Evolutionary conservation across 2,329 filamentous ascomycete species (phyloP).

Genomic region (Albifimbria verrucaria): DNA sequence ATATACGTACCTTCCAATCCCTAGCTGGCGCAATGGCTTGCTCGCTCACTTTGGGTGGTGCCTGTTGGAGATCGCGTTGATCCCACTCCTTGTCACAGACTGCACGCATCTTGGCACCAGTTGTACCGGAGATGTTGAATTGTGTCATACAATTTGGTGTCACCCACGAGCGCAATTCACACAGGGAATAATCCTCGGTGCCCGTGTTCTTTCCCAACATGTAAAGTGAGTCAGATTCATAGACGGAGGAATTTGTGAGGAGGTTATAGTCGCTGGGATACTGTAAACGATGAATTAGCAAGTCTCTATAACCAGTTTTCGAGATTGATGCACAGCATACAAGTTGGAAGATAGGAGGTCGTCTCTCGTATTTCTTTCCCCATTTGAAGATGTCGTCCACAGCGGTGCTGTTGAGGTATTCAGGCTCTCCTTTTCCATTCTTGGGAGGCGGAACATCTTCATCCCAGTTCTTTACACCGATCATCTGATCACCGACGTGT

Average conservation of each 20-base stretch:
- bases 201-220: conserved; percentile 51
- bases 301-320: not conserved
- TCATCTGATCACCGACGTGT: conserved; percentile 28
- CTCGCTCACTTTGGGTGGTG: too few relatives aligned
- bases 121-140: conserved; percentile 52
- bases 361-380: conserved; percentile 48
- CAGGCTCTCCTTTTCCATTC: conserved; percentile 15
- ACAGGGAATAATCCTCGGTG: conserved; percentile 59
- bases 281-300: conserved; percentile 22
- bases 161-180: conserved; percentile 61
- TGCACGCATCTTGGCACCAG: conserved; percentile 57
- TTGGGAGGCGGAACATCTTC: conserved; percentile 30
- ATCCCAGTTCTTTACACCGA: conserved; percentile 33
- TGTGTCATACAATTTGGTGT: conserved; percentile 65
- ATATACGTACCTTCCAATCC: conserved; percentile 47
- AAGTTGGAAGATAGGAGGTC: conserved; percentile 50
- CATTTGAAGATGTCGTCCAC: conserved; percentile 72
- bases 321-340: conserved; percentile 30
- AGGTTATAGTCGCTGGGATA: conserved; percentile 65
- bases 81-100: conserved; percentile 59
- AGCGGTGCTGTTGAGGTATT: conserved; percentile 52
- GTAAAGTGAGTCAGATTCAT: conserved; percentile 55
- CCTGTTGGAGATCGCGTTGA: too few relatives aligned
- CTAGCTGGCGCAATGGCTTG: conserved; percentile 27
- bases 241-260: conserved; percentile 50